A percentile compares a stretch with the other conserved stretches of the same genome.
phyloP scores from a whole-genome alignment of 805 yeast species.

The Grigorovia humatica region DNA sequence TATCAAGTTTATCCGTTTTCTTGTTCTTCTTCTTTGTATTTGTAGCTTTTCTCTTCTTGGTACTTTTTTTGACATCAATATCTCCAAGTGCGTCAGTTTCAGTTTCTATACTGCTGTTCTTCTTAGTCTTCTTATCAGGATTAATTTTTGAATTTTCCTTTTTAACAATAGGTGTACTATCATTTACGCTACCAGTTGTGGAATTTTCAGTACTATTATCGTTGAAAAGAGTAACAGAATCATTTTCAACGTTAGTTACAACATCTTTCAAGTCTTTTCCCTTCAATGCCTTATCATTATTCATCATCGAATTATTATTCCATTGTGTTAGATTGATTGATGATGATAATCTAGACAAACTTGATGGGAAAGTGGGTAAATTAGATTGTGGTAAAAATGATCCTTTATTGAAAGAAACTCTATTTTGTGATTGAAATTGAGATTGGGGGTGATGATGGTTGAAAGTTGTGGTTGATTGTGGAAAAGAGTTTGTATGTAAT shows the following conservation, averaged over 20 bases:
- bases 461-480: neutral
- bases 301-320: neutral
- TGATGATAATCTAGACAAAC: constrained; percentile 6
- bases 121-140: neutral
- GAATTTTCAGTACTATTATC: neutral
- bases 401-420: neutral
- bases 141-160: neutral
- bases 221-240: neutral
- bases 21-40: neutral
- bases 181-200: neutral
- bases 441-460: neutral
- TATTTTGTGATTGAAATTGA: neutral
- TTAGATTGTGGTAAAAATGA: neutral
- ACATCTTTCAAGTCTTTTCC: neutral
- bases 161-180: neutral
- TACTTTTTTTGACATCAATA: neutral
- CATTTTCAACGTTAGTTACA: neutral
- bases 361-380: constrained; percentile 5
- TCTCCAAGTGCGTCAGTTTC: neutral
- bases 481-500: neutral
- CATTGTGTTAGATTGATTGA: neutral
- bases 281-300: neutral
- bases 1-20: neutral
- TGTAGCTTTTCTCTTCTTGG: neutral
- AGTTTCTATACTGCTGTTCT: neutral